Evolutionary conservation across 352 stramenopile genomes (phyloP).

Genomic region (Phytophthora cryptogea): DNA sequence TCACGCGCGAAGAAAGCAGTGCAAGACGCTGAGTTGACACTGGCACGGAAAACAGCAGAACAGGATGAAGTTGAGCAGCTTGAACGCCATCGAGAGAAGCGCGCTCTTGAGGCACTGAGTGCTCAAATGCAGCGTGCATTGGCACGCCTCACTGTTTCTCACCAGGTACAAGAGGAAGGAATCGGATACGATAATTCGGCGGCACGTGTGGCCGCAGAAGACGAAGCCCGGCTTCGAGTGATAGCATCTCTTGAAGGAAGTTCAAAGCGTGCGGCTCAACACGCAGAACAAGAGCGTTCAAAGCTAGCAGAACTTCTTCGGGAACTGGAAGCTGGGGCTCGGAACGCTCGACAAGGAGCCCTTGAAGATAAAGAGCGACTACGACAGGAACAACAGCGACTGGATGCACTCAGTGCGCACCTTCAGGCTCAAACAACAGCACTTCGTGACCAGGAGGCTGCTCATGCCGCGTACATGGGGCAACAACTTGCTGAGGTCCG

Average conservation of each 20-base stretch:
- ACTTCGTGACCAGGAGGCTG: conserved; percentile 55
- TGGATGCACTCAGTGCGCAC: conserved; percentile 61
- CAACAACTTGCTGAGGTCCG: conserved; percentile 42
- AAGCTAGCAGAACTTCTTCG: conserved; percentile 54
- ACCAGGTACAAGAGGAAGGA: conserved; percentile 50
- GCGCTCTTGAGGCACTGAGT: conserved; percentile 52
- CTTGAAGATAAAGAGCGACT: conserved; percentile 79
- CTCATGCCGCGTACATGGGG: conserved; percentile 47
- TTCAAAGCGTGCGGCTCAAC: conserved; percentile 54
- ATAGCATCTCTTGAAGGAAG: conserved; percentile 65
- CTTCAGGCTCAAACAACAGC: conserved; percentile 67
- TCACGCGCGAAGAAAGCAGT: conserved; percentile 23
- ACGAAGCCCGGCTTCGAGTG: conserved; percentile 57
- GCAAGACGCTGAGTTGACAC: conserved; percentile 23
- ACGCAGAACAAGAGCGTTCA: conserved; percentile 65
- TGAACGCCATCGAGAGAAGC: conserved; percentile 42
- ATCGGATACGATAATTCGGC: conserved; percentile 35
- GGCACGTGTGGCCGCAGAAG: conserved; percentile 43
- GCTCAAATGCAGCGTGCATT: conserved; percentile 60
- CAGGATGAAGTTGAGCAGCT: conserved; percentile 44
- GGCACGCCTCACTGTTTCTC: conserved; percentile 51
- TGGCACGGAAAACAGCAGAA: conserved; percentile 30
- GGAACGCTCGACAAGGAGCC: conserved; percentile 56
- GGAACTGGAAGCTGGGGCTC: conserved; percentile 56
- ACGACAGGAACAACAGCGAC: conserved; percentile 65